Percentiles rank a stretch among this genome's conserved stretches.
phyloP scores from a whole-genome alignment of 164 flowering plant species.

The Protea cynaroides region DNA sequence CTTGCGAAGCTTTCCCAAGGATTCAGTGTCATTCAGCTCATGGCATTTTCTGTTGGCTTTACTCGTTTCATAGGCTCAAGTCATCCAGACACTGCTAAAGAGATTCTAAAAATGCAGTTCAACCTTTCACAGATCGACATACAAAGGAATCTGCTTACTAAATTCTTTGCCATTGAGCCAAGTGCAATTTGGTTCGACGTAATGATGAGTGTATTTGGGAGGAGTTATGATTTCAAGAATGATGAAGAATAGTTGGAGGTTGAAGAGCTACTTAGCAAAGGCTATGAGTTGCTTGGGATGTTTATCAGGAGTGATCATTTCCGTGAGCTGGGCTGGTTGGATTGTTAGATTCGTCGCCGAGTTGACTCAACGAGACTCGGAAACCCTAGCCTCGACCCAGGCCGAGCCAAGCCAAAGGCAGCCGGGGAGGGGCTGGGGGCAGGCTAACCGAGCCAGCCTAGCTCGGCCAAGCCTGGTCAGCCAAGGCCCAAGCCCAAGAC shows the following conservation, averaged over 20 bases:
- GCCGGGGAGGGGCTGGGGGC: too few species aligned
- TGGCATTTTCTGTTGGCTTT: conserved; percentile 22
- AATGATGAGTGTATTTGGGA: conserved; percentile 47
- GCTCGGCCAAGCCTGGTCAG: too few species aligned
- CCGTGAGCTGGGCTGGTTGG: conserved; percentile 33
- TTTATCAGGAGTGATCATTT: conserved; percentile 44
- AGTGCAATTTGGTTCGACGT: conserved; percentile 39
- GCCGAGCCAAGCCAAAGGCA: too few species aligned
- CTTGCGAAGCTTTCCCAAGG: not conserved
- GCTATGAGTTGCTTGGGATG: conserved; percentile 42
- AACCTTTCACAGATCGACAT: conserved; percentile 50
- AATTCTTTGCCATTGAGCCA: conserved; percentile 50
- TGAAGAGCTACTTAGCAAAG: conserved; percentile 39
- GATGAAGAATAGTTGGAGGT: conserved; percentile 21
- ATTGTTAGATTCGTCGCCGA: too few species aligned
- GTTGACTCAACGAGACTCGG: too few species aligned
- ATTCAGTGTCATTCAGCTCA: conserved; percentile 12
- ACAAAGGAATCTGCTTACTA: conserved; percentile 53
- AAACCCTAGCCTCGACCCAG: too few species aligned
- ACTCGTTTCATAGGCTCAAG: conserved; percentile 43
- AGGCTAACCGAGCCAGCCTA: too few species aligned
- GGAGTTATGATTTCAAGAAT: conserved; percentile 20
- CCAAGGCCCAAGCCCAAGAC: too few species aligned
- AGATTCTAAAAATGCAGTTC: conserved; percentile 46
- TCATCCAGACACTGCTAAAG: conserved; percentile 45